Evolutionary conservation across 306 rosid species (phyloP).

Genomic region (Rosa lucieae): DNA sequence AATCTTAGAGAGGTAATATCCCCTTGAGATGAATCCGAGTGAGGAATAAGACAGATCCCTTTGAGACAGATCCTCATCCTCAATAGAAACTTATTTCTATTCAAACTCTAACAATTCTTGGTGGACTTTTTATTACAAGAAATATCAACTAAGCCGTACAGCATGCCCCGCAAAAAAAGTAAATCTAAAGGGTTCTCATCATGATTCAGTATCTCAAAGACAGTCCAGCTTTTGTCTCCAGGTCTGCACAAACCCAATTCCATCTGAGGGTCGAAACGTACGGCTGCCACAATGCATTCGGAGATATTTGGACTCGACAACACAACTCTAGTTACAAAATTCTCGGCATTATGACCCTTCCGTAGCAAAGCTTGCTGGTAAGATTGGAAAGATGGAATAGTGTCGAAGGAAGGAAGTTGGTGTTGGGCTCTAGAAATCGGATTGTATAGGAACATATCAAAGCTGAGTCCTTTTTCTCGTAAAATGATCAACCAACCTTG

Average conservation of each 20-base stretch:
- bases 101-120: too few relatives aligned
- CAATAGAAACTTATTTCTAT: too few relatives aligned
- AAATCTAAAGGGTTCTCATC: not conserved
- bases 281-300: not conserved
- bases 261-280: not conserved
- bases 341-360: not conserved
- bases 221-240: not conserved
- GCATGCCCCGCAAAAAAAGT: not conserved
- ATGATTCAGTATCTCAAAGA: not conserved
- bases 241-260: constrained; percentile 9
- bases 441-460: not conserved
- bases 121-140: too few relatives aligned
- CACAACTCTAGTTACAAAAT: not conserved
- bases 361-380: not conserved
- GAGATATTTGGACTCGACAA: not conserved
- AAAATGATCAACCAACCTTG: not conserved
- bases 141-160: not conserved
- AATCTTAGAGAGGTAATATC: too few relatives aligned
- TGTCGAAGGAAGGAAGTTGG: not conserved
- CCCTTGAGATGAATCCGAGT: too few relatives aligned
- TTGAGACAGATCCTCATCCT: too few relatives aligned
- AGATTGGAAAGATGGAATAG: not conserved
- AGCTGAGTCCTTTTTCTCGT: not conserved
- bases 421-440: not conserved
- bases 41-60: too few relatives aligned